Evolutionary conservation across 495 filamentous ascomycete genomes (phyloP).

Genomic region (Beverwykella pulmonaria): DNA sequence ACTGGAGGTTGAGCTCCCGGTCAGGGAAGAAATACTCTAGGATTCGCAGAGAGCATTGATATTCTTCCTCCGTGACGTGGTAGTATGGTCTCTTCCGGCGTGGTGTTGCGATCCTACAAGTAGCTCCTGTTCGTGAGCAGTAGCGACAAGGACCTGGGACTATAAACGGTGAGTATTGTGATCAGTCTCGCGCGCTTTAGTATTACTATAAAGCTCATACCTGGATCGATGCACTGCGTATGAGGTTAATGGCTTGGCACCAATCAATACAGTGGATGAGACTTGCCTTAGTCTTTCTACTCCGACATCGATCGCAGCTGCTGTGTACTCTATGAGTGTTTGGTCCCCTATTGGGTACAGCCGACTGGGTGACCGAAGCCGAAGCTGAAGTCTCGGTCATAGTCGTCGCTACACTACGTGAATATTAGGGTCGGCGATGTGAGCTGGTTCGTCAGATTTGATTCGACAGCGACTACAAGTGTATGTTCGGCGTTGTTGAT

Average conservation of each 20-base stretch:
- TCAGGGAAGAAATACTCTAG: slow-evolving; percentile 35
- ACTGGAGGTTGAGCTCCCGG: slow-evolving; percentile 29
- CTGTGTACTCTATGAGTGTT: slow-evolving; percentile 23
- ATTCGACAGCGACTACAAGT: slow-evolving; percentile 3
- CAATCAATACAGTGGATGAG: neutral
- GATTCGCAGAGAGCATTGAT: slow-evolving; percentile 35
- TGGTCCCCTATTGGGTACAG: slow-evolving; percentile 13
- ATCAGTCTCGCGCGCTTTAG: neutral
- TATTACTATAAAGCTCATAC: slow-evolving; percentile 12
- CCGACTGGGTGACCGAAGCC: neutral
- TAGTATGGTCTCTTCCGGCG: slow-evolving; percentile 33
- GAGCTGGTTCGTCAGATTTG: neutral
- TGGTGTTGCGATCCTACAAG: slow-evolving; percentile 30
- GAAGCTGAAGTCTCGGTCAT: slow-evolving; percentile 20
- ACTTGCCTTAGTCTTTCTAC: slow-evolving; percentile 32
- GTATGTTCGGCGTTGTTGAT: slow-evolving; percentile 4
- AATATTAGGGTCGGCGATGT: neutral
- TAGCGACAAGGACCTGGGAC: slow-evolving; percentile 35
- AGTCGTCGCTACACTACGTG: neutral
- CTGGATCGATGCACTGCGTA: slow-evolving; percentile 31
- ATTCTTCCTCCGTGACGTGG: slow-evolving; percentile 36
- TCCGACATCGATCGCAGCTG: slow-evolving; percentile 34
- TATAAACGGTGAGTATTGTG: slow-evolving; percentile 5
- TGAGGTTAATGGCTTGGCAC: slow-evolving; percentile 17
- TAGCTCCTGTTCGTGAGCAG: slow-evolving; percentile 29